These are phyloP conservation scores for Penicillium fimorum DNA, from an alignment of 495 filamentous ascomycete species.

Conservation along the genomic window DNA sequence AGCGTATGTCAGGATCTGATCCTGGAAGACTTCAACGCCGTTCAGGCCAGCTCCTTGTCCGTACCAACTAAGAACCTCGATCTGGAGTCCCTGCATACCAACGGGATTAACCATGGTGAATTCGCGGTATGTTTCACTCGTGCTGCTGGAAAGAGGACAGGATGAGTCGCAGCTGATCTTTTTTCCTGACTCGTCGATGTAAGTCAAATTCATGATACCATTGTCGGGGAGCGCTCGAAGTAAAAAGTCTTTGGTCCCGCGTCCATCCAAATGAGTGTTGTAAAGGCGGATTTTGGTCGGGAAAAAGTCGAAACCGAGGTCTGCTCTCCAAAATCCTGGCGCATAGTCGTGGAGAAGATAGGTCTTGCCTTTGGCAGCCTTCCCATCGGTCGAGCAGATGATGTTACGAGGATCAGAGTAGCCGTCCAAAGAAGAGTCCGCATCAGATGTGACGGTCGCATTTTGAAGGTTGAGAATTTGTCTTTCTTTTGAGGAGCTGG, in stretches of 20 bases:
- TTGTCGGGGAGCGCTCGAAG: slow-evolving; percentile 78
- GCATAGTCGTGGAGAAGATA: slow-evolving; percentile 82
- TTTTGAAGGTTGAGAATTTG: slow-evolving; percentile 84
- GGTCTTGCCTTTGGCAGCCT: slow-evolving; percentile 66
- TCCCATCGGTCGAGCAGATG: slow-evolving; percentile 69
- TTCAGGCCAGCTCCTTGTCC: slow-evolving; percentile 82
- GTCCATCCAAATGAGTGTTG: slow-evolving; percentile 83
- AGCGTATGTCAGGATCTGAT: slow-evolving; percentile 82
- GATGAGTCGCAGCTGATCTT: slow-evolving; percentile 68
- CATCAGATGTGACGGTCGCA: slow-evolving; percentile 66
- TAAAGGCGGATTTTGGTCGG: slow-evolving; percentile 85
- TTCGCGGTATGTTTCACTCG: slow-evolving; percentile 70
- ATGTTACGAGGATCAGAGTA: slow-evolving; percentile 81
- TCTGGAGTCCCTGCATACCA: slow-evolving; percentile 83
- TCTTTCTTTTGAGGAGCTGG: slow-evolving; percentile 44
- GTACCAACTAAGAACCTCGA: slow-evolving; percentile 85
- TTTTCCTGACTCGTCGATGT: slow-evolving; percentile 66
- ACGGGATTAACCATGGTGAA: slow-evolving; percentile 86
- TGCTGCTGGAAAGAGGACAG: slow-evolving; percentile 74
- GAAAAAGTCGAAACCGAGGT: slow-evolving; percentile 75
- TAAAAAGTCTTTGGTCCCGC: slow-evolving; percentile 82
- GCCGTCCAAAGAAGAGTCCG: slow-evolving; percentile 57
- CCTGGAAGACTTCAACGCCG: slow-evolving; percentile 86
- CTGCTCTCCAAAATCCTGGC: slow-evolving; percentile 80
- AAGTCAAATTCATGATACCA: slow-evolving; percentile 97